Evolutionary conservation across 768 basidiomycete genomes (phyloP), one percentile per base, ranked within the genome.

Genomic region (Mycena kentingensis): DNA sequence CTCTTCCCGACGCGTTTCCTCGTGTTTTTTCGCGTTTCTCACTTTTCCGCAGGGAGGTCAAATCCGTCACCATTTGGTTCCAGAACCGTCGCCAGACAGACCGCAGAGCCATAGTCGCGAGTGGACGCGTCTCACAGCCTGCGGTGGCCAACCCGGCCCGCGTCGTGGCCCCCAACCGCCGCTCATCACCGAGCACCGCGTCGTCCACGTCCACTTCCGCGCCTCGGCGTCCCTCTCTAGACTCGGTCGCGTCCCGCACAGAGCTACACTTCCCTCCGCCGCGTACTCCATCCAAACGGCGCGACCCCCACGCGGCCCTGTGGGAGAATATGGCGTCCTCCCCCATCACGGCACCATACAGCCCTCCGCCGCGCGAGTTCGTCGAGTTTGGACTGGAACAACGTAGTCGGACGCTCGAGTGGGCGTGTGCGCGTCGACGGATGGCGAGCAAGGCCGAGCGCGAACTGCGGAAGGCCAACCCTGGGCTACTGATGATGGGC

Each of bases 31-130:
- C 60, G 34, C 50, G 44, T 52, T 37, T 54, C 49, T 58, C 60
- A 41, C 49, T 24, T 51, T 36, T 50, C 37, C 25, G 16, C 54
- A 85, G 84, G 84, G 83, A 85, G 64, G 73, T 78, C 25, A 84
- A 83, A 60, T 84, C 83, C 1, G 83, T 85, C 47, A 85, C 86
- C n/a, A 84, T 89, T 34, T 90, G 88, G 88, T 89, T 89, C 66
- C 88, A 90, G 69, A 90, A 90, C 66, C 88, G 83, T 68, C 83
- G 88, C 15, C 86, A 89, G 62, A 84, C 81, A 34, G 82, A 84
- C 58, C 80, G 82, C 61, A 80, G 80, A 61, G 73, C 76, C 24
- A 78, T 80, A 22, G 69, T 79, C 41, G 70, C 72, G 56, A 76
- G 70, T 48, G 68, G 50, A n/a, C 51, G 41, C 31, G 46, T 58